These are phyloP conservation scores for Penicillium turbatum DNA, from an alignment of 495 filamentous ascomycete species.

Conservation along the genomic window DNA sequence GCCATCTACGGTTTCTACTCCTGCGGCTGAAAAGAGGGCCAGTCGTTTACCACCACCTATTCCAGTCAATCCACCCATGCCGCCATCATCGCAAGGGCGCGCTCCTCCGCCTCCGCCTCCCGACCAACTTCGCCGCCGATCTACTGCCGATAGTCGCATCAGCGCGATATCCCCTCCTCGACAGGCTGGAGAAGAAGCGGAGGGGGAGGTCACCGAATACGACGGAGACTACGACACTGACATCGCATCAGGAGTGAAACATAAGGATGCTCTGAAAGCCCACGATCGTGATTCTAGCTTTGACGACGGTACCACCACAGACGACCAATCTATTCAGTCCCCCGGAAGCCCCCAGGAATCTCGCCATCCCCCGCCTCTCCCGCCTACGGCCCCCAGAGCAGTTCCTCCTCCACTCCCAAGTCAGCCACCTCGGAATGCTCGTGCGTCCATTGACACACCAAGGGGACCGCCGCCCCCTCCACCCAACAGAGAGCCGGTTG, in stretches of 20 bases:
- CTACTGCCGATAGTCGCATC: slow-evolving; percentile 52
- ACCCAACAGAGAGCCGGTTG: slow-evolving; percentile 39
- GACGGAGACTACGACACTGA: slow-evolving; percentile 98
- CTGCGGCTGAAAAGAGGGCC: slow-evolving; percentile 44
- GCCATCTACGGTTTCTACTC: slow-evolving; percentile 51
- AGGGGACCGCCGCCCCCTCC: slow-evolving; percentile 60
- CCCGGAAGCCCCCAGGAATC: slow-evolving; percentile 44
- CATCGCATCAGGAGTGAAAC: slow-evolving; percentile 81
- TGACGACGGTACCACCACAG: slow-evolving; percentile 52
- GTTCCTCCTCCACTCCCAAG: slow-evolving; percentile 52
- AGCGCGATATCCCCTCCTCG: slow-evolving; percentile 37
- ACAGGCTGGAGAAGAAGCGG: slow-evolving; percentile 56
- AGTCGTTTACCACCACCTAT: slow-evolving; percentile 51
- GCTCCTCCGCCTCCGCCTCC: slow-evolving; percentile 80
- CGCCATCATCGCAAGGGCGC: slow-evolving; percentile 53
- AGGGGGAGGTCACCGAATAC: slow-evolving; percentile 86
- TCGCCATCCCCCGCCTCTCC: slow-evolving; percentile 57
- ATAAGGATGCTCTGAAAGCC: slow-evolving; percentile 85
- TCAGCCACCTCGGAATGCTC: slow-evolving; percentile 43
- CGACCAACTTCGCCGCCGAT: slow-evolving; percentile 52
- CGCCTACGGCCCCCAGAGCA: slow-evolving; percentile 48
- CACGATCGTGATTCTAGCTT: slow-evolving; percentile 75
- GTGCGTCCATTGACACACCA: slow-evolving; percentile 65
- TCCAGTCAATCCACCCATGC: slow-evolving; percentile 42
- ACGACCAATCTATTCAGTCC: slow-evolving; percentile 49